phyloP scores from a whole-genome alignment of 169 alveolate species.

The Eimeria sp. region DNA sequence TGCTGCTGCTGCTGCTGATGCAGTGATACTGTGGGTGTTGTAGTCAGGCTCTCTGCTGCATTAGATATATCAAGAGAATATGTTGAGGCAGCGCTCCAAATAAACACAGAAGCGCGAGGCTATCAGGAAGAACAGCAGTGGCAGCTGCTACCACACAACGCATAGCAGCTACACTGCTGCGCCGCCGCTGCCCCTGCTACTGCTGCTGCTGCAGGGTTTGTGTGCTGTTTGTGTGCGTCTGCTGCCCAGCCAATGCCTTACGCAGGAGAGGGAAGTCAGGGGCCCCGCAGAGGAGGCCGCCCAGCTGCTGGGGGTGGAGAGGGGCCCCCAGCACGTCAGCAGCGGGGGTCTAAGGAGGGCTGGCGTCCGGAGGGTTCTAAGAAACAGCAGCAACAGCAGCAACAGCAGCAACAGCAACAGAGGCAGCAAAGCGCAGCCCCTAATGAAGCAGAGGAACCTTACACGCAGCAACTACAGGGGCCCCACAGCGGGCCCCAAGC shows the following conservation, averaged over 20 bases:
- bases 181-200: not conserved
- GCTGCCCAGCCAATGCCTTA: slow-evolving; percentile 40
- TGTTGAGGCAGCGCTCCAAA: not conserved
- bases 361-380: slow-evolving; percentile 39
- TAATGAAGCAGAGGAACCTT: slow-evolving; percentile 32
- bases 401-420: slow-evolving; percentile 12
- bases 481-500: not conserved
- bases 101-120: not conserved
- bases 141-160: not conserved
- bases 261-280: slow-evolving; percentile 25
- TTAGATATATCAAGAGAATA: not conserved
- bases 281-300: slow-evolving; percentile 35
- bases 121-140: not conserved
- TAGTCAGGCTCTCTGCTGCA: not conserved
- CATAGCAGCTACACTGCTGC: not conserved
- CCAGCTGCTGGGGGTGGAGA: not conserved
- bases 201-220: not conserved
- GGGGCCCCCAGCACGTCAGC: slow-evolving; percentile 46
- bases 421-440: slow-evolving; percentile 31
- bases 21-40: not conserved
- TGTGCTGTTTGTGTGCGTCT: slow-evolving; percentile 55
- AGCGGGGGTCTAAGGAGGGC: slow-evolving; percentile 51
- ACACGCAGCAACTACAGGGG: not conserved
- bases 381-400: slow-evolving; percentile 72
- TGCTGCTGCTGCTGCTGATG: not conserved